Percentiles rank a stretch among this genome's conserved stretches.
These are phyloP conservation scores for Aspergillus hortae DNA, from an alignment of 2,329 filamentous ascomycete species.

Conservation along the genomic window DNA sequence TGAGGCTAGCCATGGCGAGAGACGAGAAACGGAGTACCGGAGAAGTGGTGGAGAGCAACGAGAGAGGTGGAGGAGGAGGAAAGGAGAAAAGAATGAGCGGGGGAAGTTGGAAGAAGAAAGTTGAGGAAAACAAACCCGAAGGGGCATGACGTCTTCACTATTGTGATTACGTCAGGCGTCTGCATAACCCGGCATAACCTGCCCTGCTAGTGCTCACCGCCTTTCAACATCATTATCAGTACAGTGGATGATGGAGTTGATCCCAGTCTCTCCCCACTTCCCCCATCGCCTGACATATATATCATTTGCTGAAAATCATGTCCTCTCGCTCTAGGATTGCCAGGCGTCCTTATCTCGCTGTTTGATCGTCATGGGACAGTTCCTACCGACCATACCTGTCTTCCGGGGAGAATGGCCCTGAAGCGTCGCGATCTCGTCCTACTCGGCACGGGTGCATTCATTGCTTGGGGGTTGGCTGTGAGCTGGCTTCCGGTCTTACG, in stretches of 20 bases:
- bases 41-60: constrained; percentile 8
- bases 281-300: too few species aligned
- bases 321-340: not conserved
- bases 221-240: not conserved
- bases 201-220: not conserved
- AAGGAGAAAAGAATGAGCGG: not conserved
- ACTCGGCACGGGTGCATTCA: constrained; percentile 48
- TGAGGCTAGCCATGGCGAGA: constrained; percentile 31
- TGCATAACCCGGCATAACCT: too few species aligned
- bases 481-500: constrained; percentile 79
- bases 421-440: constrained; percentile 42
- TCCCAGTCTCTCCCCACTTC: not conserved
- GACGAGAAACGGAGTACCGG: not conserved
- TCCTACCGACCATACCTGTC: constrained; percentile 29
- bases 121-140: constrained; percentile 4
- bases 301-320: not conserved
- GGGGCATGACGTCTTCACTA: constrained; percentile 11
- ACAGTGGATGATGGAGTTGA: not conserved
- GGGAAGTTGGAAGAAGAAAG: constrained; percentile 2
- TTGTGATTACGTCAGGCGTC: too few species aligned
- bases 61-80: not conserved
- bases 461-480: constrained; percentile 83
- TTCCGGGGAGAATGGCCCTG: constrained; percentile 46
- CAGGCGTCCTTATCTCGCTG: constrained; percentile 3
- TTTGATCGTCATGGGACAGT: constrained; percentile 38